Base-by-base conservation (phyloP, 192 early-diverging fungal genomes). In the Geranomyces variabilis region DNA sequence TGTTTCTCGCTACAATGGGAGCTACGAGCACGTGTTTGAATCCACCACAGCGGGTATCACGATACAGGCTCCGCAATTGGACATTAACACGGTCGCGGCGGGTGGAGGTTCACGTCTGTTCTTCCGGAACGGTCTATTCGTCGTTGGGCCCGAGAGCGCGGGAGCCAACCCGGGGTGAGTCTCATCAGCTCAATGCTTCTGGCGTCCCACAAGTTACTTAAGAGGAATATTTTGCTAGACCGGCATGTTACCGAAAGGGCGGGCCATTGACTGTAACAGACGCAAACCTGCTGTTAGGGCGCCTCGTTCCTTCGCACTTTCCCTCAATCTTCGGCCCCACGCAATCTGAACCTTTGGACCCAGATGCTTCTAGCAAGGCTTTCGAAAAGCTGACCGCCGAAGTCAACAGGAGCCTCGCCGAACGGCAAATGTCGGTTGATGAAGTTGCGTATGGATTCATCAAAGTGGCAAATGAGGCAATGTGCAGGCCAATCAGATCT, bases 1-100 rank as follows among this genome's bases (percentile, higher is more conserved):
- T 79, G 97, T 99, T 1, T 96, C 93, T 31, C 82, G 97, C 3
- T 99, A 88, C 75, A 93, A 87, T 62, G 95, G 94, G 6, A 79
- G 82, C 44, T 93, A 90, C 71, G 94, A 96, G 68, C 94, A 97
- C 67, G 93, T 97, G 1, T 96, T 92, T 82, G 97, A 97, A 71
- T 94, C 94, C 15, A 94, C 91, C 2, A 96, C 93, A 1, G 80
- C 80, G 14, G 83, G 80, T 7, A 87, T 99, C 17, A 93, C 94
- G 19, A 92, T 99, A 34, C 92, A 96, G 69, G 95, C 97, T 6
- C 95, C 95, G 36, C 97, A 99, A 76, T 79, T 99, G 48, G 94
- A 96, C 66, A 99, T 99, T 58, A 90, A 92, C 78, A 97, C 95
- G 1, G 80, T 99, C 21, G 97, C 97, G 12, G 97, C 97, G 7